Evolutionary conservation across 2,329 filamentous ascomycete genomes (phyloP).

Genomic region (Microascus cirrosus): DNA sequence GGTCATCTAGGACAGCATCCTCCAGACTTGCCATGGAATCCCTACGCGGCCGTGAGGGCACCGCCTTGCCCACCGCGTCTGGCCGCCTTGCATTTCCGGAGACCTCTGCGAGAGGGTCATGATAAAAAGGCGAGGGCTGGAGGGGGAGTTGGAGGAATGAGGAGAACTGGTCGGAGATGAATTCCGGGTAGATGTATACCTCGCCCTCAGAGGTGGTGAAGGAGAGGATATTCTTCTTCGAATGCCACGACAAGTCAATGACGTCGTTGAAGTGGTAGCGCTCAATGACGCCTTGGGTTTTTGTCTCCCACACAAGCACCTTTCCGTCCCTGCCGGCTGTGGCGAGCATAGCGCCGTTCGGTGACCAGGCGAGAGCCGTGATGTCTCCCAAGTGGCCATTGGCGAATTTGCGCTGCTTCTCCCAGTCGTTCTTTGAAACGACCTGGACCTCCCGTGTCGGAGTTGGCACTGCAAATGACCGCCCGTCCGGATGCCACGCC

Average conservation of each 20-base stretch:
- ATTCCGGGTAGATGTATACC: slow-evolving; percentile 76
- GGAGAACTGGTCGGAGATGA: slow-evolving; percentile 47
- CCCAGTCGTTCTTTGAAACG: slow-evolving; percentile 82
- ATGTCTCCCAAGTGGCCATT: slow-evolving; percentile 75
- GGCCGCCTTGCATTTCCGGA: slow-evolving; percentile 49
- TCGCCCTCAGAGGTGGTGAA: slow-evolving; percentile 92
- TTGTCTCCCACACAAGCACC: slow-evolving; percentile 78
- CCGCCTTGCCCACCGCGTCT: slow-evolving; percentile 12
- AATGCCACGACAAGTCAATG: slow-evolving; percentile 83
- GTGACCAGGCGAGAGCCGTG: slow-evolving; percentile 83
- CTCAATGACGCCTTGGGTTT: slow-evolving; percentile 70
- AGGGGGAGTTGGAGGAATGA: slow-evolving; percentile 43
- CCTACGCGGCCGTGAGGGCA: slow-evolving; percentile 13
- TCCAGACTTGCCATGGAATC: slow-evolving; percentile 58
- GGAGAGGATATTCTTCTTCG: slow-evolving; percentile 69
- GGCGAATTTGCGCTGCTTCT: slow-evolving; percentile 68
- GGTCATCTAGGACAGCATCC: slow-evolving; percentile 63
- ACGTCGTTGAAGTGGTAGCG: slow-evolving; percentile 74
- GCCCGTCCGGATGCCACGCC: slow-evolving; percentile 89
- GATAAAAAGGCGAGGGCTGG: slow-evolving; percentile 77
- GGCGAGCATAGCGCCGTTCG: slow-evolving; percentile 81
- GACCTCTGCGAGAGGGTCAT: slow-evolving; percentile 63
- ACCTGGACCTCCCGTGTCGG: slow-evolving; percentile 74
- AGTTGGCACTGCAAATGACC: slow-evolving; percentile 79
- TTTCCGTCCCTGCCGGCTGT: slow-evolving; percentile 58